Conservation (phyloP, 2,329 filamentous ascomycete genomes). For the Pseudogymnoascus sp. region DNA sequence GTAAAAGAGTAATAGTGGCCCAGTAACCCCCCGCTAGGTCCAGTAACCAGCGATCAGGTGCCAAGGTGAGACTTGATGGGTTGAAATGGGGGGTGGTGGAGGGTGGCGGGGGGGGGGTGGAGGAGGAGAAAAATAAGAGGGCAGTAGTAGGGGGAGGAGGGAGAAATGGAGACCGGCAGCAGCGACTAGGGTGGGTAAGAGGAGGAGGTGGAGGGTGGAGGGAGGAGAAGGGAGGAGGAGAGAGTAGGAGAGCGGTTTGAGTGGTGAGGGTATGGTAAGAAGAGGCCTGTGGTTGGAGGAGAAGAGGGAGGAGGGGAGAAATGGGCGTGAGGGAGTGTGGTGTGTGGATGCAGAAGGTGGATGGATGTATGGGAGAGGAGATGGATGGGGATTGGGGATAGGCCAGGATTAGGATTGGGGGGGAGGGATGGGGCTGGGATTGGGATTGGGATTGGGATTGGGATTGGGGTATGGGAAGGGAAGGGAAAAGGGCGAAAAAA, state of each 20-base stretch:
- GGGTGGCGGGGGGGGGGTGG: background rate
- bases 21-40: background rate
- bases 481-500: too few relatives aligned
- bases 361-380: background rate
- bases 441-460: too few relatives aligned
- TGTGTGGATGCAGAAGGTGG: too few relatives aligned
- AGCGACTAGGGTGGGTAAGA: background rate
- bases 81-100: background rate
- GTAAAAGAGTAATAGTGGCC: background rate
- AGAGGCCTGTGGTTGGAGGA: too few relatives aligned
- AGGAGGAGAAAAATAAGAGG: background rate
- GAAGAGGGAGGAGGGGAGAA: too few relatives aligned
- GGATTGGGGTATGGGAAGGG: too few relatives aligned
- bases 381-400: background rate
- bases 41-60: background rate
- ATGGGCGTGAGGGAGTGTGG: too few relatives aligned
- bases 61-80: slow-evolving; percentile 1
- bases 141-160: background rate
- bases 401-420: too few relatives aligned
- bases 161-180: background rate
- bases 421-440: too few relatives aligned
- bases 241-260: too few relatives aligned
- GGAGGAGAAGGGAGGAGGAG: background rate
- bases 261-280: too few relatives aligned
- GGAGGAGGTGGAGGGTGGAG: background rate